Base-by-base conservation (phyloP, 1,139 yeast species). In the Zygosaccharomyces sapae region DNA sequence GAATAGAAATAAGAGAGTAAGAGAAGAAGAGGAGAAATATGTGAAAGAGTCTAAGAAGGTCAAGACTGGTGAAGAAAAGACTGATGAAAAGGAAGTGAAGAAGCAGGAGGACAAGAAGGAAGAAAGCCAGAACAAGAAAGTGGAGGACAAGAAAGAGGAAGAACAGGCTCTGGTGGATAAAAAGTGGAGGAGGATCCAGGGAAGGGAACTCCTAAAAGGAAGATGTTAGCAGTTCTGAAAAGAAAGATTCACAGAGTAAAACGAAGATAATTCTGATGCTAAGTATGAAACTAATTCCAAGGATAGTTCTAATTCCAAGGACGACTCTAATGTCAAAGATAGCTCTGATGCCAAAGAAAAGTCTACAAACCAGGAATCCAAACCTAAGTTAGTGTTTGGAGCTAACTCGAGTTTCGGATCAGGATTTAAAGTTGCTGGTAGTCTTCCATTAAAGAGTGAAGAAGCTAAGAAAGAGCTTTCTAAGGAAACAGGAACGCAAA, bases 341-440 rank as follows among this genome's bases (percentile, higher is more conserved):
- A 41, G 30, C 19, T 42, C 40, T 9, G 33, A 33, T 20, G 37
- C 18, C 2, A 42, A 35, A 31, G 47, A 49, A 40, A 38, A 12
- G 33, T 13, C 34, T 12, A 13, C 18, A 18, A 31, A 12, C 34
- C 38, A 40, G n/a, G 40, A 38, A 22, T 51, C 49, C n/a, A 52
- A 57, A 29, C 70, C 75, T 25, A 69, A 69, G 51, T 74, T 72
- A 58, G 76, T 81, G 1, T 83, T 83, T 67, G 83, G 83, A n/a
- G 79, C 67, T 1, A 47, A 63, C 7, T 55, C 76, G 20, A 63
- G 72, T 5, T 83, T 83, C 67, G 88, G 89, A 0, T 70, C 83
- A 33, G 77, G 77, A 10, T 74, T 86, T 27, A 72, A 74, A 30
- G 79, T 81, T 56, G 78, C 80, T 2, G 76, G 78, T 56, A 84